A percentile compares a stretch with the other conserved stretches of the same genome.
phyloP scores from a whole-genome alignment of 495 filamentous ascomycete genomes.

The Pseudoneurospora amorphoporcata region DNA sequence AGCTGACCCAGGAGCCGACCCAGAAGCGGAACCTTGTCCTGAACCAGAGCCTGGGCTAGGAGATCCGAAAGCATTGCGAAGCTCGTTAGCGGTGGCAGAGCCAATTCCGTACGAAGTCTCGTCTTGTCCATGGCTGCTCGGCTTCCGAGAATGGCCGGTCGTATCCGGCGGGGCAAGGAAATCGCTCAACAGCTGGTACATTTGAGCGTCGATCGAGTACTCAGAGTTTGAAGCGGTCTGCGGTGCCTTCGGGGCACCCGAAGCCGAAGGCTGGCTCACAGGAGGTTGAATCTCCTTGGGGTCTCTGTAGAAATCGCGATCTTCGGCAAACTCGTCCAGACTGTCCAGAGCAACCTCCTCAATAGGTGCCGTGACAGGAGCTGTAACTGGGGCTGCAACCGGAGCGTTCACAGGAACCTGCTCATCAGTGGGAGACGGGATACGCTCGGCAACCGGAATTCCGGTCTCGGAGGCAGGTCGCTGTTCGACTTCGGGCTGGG shows the following conservation, averaged over 20 bases:
- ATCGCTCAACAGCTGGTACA: constrained; percentile 33
- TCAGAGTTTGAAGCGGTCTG: constrained; percentile 9
- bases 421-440: background rate
- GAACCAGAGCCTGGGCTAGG: constrained; percentile 10
- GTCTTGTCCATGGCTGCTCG: constrained; percentile 8
- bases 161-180: constrained; percentile 29
- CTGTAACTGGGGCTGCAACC: background rate
- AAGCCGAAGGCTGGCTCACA: background rate
- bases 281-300: background rate
- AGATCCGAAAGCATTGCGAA: constrained; percentile 18
- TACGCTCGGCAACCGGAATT: background rate
- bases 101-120: constrained; percentile 32
- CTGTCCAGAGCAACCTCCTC: constrained; percentile 1
- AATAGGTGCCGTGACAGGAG: background rate
- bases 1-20: constrained; percentile 25
- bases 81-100: constrained; percentile 26
- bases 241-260: background rate
- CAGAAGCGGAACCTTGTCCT: background rate
- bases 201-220: constrained; percentile 21
- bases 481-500: background rate
- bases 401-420: background rate
- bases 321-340: constrained; percentile 19
- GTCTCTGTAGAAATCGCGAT: constrained; percentile 14
- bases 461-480: background rate
- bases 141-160: background rate